phyloP scores from a whole-genome alignment of 805 yeast species.

The Candida multigemmis region DNA sequence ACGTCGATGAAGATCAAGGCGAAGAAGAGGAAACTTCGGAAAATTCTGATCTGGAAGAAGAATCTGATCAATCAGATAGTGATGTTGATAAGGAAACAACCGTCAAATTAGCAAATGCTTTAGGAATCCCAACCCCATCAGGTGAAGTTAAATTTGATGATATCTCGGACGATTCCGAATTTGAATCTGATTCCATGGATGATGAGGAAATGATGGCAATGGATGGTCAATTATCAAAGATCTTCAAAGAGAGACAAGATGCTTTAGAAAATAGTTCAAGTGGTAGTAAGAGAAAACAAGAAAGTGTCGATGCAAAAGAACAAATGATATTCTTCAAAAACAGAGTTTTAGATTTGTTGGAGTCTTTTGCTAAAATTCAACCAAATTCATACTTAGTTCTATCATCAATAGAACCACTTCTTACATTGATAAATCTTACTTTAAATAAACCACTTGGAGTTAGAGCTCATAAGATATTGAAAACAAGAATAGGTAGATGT shows the following conservation, averaged over 20 bases:
- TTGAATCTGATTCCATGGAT: conserved; percentile 72
- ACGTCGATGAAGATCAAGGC: conserved; percentile 13
- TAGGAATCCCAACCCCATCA: conserved; percentile 47
- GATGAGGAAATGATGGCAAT: conserved; percentile 96
- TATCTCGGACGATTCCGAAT: conserved; percentile 42
- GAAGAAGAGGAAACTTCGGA: conserved; percentile 9
- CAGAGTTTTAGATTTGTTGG: conserved; percentile 70
- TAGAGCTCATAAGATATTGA: conserved; percentile 67
- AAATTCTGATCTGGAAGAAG: conserved; percentile 8
- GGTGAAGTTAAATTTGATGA: conserved; percentile 39
- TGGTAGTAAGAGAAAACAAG: conserved; percentile 63
- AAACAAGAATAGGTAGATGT: conserved; percentile 47
- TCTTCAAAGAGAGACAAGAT: conserved; percentile 75
- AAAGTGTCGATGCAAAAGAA: conserved; percentile 71
- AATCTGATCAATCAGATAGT: conserved; percentile 6
- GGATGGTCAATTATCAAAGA: conserved; percentile 73
- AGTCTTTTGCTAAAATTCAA: conserved; percentile 43
- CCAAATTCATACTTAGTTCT: conserved; percentile 32
- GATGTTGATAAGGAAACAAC: conserved; percentile 39
- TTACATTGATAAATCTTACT: conserved; percentile 56
- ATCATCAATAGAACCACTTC: conserved; percentile 43
- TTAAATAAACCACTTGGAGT: conserved; percentile 61
- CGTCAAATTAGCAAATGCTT: conserved; percentile 58
- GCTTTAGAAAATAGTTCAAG: conserved; percentile 41
- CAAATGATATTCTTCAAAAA: conserved; percentile 72